phyloP scores from a whole-genome alignment of 169 alveolate genomes.

The Cryptosporidium andersoni region DNA sequence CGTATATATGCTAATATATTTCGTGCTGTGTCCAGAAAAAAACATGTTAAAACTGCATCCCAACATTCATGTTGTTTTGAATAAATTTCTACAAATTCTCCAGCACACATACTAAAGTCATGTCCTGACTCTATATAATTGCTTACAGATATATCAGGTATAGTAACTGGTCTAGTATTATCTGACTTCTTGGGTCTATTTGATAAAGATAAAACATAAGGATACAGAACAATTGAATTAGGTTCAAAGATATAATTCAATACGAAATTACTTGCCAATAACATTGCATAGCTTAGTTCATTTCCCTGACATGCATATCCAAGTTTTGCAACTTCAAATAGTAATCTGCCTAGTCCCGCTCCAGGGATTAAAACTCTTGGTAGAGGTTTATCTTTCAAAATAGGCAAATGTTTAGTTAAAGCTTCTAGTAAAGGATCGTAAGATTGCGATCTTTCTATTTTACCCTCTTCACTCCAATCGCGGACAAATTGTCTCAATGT shows the following conservation, averaged over 20 bases:
- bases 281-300: slow-evolving; percentile 96
- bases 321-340: slow-evolving; percentile 92
- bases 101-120: slow-evolving; percentile 96
- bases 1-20: slow-evolving; percentile 94
- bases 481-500: slow-evolving; percentile 93
- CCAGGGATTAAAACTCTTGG: slow-evolving; percentile 93
- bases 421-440: slow-evolving; percentile 92
- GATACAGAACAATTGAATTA: slow-evolving; percentile 79
- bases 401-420: slow-evolving; percentile 84
- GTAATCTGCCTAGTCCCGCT: slow-evolving; percentile 96
- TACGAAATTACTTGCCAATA: slow-evolving; percentile 86
- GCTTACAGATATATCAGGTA: slow-evolving; percentile 94
- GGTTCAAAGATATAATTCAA: slow-evolving; percentile 80
- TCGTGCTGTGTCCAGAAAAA: slow-evolving; percentile 97
- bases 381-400: slow-evolving; percentile 47
- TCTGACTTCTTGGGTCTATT: slow-evolving; percentile 86
- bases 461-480: slow-evolving; percentile 95
- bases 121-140: slow-evolving; percentile 77
- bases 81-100: slow-evolving; percentile 94
- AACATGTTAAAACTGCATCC: slow-evolving; percentile 95
- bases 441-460: slow-evolving; percentile 91
- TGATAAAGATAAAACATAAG: slow-evolving; percentile 82
- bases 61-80: slow-evolving; percentile 78
- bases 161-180: slow-evolving; percentile 82
- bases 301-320: slow-evolving; percentile 98